phyloP scores from a whole-genome alignment of 75 land plant genomes.

The Sequoiadendron giganteum region DNA sequence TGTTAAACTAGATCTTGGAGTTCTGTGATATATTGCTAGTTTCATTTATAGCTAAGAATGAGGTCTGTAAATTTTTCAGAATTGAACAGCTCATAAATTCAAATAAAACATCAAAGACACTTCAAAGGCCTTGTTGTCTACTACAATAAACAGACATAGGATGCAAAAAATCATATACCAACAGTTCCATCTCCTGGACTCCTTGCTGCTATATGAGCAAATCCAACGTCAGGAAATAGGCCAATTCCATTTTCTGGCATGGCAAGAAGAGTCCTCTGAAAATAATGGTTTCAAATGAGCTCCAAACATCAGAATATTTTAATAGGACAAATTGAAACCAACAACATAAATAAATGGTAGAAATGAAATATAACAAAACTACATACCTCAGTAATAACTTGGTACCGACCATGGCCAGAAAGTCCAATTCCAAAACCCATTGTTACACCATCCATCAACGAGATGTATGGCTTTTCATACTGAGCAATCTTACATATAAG shows the following conservation, averaged over 20 bases:
- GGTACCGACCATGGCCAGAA: slow-evolving; percentile 92
- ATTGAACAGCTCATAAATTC: neutral
- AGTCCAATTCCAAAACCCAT: slow-evolving; percentile 99
- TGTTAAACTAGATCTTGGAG: neutral
- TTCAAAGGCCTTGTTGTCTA: neutral
- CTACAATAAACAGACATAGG: neutral
- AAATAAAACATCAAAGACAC: neutral
- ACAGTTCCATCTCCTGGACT: slow-evolving; percentile 87
- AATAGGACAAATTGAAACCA: neutral
- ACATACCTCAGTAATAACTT: slow-evolving; percentile 80
- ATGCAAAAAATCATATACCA: slow-evolving; percentile 43
- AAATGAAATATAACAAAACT: neutral
- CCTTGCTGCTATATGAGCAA: slow-evolving; percentile 80
- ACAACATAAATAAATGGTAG: neutral
- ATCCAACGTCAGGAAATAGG: slow-evolving; percentile 96
- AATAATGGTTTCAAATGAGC: slow-evolving; percentile 9
- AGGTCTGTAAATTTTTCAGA: neutral
- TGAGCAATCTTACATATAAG: slow-evolving; percentile 78
- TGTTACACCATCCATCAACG: slow-evolving; percentile 94
- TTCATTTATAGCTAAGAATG: neutral
- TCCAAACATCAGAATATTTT: neutral
- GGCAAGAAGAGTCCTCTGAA: slow-evolving; percentile 90
- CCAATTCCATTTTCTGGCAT: slow-evolving; percentile 99
- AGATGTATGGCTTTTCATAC: slow-evolving; percentile 88
- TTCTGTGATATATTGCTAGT: neutral